phyloP scores from a whole-genome alignment of 371 early-diverging fungal genomes.

The Mortierella sp. region DNA sequence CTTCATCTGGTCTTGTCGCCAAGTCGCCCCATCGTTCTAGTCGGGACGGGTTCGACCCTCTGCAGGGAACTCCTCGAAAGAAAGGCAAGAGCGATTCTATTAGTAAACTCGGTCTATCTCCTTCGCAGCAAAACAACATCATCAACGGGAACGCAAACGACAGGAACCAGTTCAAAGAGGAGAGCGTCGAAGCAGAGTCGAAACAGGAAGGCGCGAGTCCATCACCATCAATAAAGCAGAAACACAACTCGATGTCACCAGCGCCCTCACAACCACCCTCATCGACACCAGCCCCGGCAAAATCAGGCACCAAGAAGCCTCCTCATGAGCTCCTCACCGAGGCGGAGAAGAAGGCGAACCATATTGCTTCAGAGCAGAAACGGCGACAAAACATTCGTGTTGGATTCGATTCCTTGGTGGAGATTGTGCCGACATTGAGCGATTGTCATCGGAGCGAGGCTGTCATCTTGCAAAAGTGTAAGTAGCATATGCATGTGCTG shows the following conservation, averaged over 20 bases:
- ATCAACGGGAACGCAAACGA: conserved; percentile 10
- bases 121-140: not conserved
- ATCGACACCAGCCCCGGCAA: not conserved
- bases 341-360: conserved; percentile 90
- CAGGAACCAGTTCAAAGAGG: conserved; percentile 13
- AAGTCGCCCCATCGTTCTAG: conserved; percentile 37
- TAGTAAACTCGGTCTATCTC: conserved; percentile 23
- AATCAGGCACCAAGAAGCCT: conserved; percentile 33
- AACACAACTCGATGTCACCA: conserved; percentile 20
- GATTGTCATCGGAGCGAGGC: conserved; percentile 71
- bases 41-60: conserved; percentile 45
- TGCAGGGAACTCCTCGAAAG: conserved; percentile 19
- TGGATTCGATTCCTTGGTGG: conserved; percentile 86
- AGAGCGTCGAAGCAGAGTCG: conserved; percentile 18
- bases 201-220: conserved; percentile 17
- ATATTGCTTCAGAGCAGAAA: conserved; percentile 92
- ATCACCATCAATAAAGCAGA: conserved; percentile 22
- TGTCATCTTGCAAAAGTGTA: conserved; percentile 72
- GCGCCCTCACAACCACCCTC: conserved; percentile 41
- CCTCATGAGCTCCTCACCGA: conserved; percentile 84
- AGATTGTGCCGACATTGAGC: conserved; percentile 77
- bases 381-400: conserved; percentile 87
- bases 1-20: conserved; percentile 26
- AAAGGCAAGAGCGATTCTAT: conserved; percentile 26
- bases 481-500: not conserved